Evolutionary conservation across 805 yeast genomes (phyloP).

Genomic region (Spathaspora arborariae): DNA sequence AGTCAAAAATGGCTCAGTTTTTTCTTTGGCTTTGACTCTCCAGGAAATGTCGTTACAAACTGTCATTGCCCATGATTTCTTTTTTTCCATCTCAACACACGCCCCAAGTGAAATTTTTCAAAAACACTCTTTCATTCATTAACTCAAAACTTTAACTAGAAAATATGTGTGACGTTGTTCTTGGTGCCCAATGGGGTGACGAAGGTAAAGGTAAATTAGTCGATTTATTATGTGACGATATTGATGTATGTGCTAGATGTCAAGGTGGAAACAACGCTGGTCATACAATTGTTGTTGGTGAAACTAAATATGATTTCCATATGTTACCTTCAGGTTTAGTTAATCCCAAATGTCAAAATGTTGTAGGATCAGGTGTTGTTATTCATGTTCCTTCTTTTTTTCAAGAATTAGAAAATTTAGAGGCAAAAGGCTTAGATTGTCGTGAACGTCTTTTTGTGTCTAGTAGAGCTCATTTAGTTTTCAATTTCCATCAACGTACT

Average conservation of each 20-base stretch:
- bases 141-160: background rate
- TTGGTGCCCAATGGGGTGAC: constrained; percentile 99
- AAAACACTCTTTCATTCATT: background rate
- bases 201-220: constrained; percentile 99
- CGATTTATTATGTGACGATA: constrained; percentile 88
- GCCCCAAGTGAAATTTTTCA: background rate
- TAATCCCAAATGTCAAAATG: constrained; percentile 83
- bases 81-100: background rate
- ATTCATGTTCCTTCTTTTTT: constrained; percentile 92
- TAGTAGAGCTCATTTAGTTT: constrained; percentile 92
- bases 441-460: constrained; percentile 79
- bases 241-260: constrained; percentile 96
- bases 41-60: too few species aligned
- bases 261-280: constrained; percentile 99
- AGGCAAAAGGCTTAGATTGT: constrained; percentile 75
- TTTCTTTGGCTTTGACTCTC: background rate
- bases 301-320: constrained; percentile 92
- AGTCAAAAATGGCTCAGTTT: background rate
- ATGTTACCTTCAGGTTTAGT: constrained; percentile 98
- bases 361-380: constrained; percentile 95
- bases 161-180: constrained; percentile 80
- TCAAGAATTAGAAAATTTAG: constrained; percentile 76
- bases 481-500: constrained; percentile 96
- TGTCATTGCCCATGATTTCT: too few species aligned
- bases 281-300: constrained; percentile 92